Percentiles rank a stretch among this genome's conserved stretches.
Conservation (phyloP, 306 rosid species). For the Cotoneaster glaucophyllus region DNA sequence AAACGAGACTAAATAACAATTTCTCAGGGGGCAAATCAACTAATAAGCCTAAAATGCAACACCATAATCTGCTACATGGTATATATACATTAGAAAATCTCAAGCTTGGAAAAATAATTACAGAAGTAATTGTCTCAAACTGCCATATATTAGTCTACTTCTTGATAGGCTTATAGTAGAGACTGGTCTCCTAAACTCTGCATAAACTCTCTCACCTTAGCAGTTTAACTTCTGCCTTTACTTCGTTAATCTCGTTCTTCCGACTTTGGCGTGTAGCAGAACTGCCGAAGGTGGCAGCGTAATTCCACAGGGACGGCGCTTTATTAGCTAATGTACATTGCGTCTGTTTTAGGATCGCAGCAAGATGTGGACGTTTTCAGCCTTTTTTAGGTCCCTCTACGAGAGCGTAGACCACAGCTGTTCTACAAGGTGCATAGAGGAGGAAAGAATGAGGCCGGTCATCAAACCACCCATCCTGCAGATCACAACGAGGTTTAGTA, state of each 20-base stretch:
- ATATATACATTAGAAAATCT: constrained; percentile 2
- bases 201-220: not conserved
- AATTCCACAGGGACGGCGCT: not conserved
- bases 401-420: constrained; percentile 72
- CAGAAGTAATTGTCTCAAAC: not conserved
- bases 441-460: constrained; percentile 73
- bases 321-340: not conserved
- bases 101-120: not conserved
- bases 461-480: constrained; percentile 70
- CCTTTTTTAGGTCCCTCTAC: constrained; percentile 27
- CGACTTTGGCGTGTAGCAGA: not conserved
- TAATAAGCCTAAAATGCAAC: too few species aligned
- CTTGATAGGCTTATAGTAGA: not conserved
- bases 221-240: not conserved
- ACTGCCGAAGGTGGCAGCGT: not conserved
- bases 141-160: not conserved
- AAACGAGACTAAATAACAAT: too few species aligned
- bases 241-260: not conserved
- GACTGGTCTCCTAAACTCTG: not conserved
- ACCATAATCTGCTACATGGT: not conserved
- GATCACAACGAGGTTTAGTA: not conserved
- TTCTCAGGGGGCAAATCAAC: too few species aligned
- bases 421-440: constrained; percentile 69
- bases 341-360: not conserved
- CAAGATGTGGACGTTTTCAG: constrained; percentile 2